phyloP scores from a whole-genome alignment of 2,329 filamentous ascomycete species.

The Colletotrichum costaricense region DNA sequence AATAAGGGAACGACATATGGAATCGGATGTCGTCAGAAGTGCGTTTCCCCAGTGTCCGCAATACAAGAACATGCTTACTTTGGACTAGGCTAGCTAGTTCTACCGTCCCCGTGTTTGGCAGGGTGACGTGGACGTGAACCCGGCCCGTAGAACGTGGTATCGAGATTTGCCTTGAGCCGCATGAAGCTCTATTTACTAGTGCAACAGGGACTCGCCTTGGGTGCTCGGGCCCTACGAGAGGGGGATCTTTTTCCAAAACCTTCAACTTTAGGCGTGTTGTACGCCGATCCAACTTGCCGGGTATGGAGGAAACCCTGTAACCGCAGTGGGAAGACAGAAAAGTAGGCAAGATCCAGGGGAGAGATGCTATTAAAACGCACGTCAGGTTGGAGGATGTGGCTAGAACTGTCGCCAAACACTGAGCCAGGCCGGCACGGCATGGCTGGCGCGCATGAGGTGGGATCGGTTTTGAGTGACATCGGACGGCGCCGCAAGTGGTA shows the following conservation, averaged over 20 bases:
- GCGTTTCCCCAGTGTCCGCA: neutral
- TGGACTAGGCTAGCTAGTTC: neutral
- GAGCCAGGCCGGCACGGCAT: neutral
- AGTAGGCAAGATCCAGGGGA: neutral
- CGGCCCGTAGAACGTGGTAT: slow-evolving; percentile 16
- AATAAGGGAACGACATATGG: slow-evolving; percentile 5
- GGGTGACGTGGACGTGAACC: slow-evolving; percentile 21
- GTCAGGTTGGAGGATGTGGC: neutral
- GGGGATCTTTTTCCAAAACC: too few species aligned
- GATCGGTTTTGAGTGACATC: slow-evolving; percentile 13
- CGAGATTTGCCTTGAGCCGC: neutral
- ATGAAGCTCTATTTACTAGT: slow-evolving; percentile 2
- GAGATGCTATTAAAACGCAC: neutral
- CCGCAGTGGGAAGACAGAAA: neutral
- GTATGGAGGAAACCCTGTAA: neutral
- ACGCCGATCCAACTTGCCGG: neutral
- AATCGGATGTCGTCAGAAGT: slow-evolving; percentile 7
- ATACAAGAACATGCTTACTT: slow-evolving; percentile 1
- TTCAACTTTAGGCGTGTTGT: neutral
- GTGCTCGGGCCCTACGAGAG: neutral
- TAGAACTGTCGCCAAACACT: neutral
- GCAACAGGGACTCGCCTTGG: neutral
- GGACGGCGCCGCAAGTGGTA: slow-evolving; percentile 25
- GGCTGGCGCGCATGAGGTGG: slow-evolving; percentile 3
- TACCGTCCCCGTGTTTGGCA: neutral